phyloP scores from a whole-genome alignment of 1,139 yeast genomes.

The Yamadazyma pseudoaaseri region DNA sequence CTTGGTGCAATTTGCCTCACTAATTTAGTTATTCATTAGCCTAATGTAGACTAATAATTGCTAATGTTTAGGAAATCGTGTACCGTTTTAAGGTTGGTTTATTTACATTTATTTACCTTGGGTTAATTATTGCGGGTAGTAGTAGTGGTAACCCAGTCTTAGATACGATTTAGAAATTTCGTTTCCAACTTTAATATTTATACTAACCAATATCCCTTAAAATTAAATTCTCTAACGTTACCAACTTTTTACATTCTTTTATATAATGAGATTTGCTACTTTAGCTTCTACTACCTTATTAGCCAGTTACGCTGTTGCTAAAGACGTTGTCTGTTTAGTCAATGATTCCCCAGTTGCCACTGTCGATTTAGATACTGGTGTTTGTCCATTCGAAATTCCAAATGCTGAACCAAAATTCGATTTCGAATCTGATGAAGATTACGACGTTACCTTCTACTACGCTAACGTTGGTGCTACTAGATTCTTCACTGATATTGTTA shows the following conservation, averaged over 20 bases:
- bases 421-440: slow-evolving; percentile 30
- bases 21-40: background rate
- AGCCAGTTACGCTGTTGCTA: slow-evolving; percentile 12
- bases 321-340: slow-evolving; percentile 36
- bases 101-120: background rate
- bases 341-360: slow-evolving; percentile 31
- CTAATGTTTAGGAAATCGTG: background rate
- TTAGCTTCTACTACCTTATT: slow-evolving; percentile 16
- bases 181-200: too few relatives aligned
- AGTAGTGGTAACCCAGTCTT: too few relatives aligned
- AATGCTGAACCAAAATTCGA: slow-evolving; percentile 25
- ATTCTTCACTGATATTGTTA: slow-evolving; percentile 35
- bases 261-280: slow-evolving; percentile 14
- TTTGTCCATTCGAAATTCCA: slow-evolving; percentile 39
- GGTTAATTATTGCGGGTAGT: too few relatives aligned
- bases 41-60: background rate
- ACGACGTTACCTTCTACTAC: slow-evolving; percentile 37
- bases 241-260: slow-evolving; percentile 6
- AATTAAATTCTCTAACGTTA: too few relatives aligned
- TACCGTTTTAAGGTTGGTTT: background rate
- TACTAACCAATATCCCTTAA: too few relatives aligned
- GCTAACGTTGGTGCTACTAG: slow-evolving; percentile 19
- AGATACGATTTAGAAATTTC: too few relatives aligned
- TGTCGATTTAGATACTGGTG: slow-evolving; percentile 43
- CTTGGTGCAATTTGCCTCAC: background rate